These are phyloP conservation scores for Sutorius australiensis DNA, from an alignment of 768 basidiomycete species.

Conservation along the genomic window DNA sequence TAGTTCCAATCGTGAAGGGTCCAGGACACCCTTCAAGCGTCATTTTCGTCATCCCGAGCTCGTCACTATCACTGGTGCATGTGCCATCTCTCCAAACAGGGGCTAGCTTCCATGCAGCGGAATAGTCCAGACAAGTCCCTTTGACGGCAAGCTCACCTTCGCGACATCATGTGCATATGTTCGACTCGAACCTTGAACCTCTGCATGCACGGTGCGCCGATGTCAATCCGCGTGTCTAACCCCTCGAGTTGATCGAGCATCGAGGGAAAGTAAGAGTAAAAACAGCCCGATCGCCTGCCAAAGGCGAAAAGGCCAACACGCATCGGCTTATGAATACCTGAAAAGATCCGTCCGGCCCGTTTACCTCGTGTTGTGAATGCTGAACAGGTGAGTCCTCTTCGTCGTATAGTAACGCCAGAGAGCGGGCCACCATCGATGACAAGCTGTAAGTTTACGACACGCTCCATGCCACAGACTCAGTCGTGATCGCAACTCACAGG, in stretches of 20 bases:
- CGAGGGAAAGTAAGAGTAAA: neutral
- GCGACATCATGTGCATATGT: neutral
- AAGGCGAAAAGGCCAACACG: neutral
- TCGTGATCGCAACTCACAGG: neutral
- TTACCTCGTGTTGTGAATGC: constrained; percentile 4
- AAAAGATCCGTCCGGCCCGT: constrained; percentile 18
- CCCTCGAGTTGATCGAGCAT: neutral
- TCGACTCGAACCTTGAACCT: too few species aligned
- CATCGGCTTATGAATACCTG: neutral
- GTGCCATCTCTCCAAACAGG: neutral
- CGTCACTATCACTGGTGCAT: neutral
- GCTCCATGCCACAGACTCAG: neutral
- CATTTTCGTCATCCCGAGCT: neutral
- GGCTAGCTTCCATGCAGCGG: neutral
- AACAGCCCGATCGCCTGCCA: neutral
- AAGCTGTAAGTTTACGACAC: neutral
- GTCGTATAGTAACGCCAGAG: neutral
- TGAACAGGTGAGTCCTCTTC: neutral
- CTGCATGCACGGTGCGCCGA: neutral
- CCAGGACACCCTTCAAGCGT: neutral
- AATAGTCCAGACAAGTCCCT: neutral
- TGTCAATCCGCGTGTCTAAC: neutral
- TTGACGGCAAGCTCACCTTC: neutral
- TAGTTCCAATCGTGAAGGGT: neutral
- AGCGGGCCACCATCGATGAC: neutral